A percentile compares a stretch with the other conserved stretches of the same genome.
phyloP scores from a whole-genome alignment of 306 rosid genomes.

The Mimosa pudica region DNA sequence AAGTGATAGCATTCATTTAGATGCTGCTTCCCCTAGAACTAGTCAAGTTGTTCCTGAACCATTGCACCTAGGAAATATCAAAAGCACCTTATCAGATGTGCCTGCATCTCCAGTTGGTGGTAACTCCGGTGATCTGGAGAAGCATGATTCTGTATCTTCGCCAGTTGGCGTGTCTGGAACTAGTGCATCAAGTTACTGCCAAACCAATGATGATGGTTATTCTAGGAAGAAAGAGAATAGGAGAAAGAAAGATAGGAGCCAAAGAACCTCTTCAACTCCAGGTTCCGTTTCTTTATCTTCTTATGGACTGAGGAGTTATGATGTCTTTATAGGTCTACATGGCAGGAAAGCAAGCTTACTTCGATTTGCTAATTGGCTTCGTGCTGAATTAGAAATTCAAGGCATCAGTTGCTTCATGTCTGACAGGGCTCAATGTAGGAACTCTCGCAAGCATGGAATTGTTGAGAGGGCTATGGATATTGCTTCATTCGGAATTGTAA shows the following conservation, averaged over 20 bases:
- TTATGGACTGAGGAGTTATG: conserved; percentile 73
- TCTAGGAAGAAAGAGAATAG: conserved; percentile 56
- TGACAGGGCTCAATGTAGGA: conserved; percentile 72
- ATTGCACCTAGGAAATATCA: conserved; percentile 47
- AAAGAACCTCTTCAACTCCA: conserved; percentile 46
- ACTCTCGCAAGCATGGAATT: conserved; percentile 64
- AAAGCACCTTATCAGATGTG: conserved; percentile 48
- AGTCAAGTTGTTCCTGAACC: conserved; percentile 56
- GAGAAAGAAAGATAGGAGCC: conserved; percentile 52
- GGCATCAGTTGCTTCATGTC: conserved; percentile 85
- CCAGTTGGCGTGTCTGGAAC: conserved; percentile 67
- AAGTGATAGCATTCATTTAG: conserved; percentile 51
- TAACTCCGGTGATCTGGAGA: conserved; percentile 56
- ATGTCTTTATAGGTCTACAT: conserved; percentile 80
- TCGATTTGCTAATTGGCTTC: conserved; percentile 83
- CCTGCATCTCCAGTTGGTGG: conserved; percentile 52
- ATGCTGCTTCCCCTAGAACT: conserved; percentile 54
- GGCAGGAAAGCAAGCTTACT: conserved; percentile 68
- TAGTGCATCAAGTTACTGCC: conserved; percentile 56
- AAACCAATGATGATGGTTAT: conserved; percentile 49
- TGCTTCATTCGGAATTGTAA: conserved; percentile 79
- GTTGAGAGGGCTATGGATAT: conserved; percentile 88
- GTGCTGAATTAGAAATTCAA: conserved; percentile 87
- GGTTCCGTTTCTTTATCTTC: conserved; percentile 67
- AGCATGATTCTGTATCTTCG: conserved; percentile 58